These are phyloP conservation scores for Eucalyptus tenuipes DNA, from an alignment of 345 rosid genomes.

Conservation along the genomic window DNA sequence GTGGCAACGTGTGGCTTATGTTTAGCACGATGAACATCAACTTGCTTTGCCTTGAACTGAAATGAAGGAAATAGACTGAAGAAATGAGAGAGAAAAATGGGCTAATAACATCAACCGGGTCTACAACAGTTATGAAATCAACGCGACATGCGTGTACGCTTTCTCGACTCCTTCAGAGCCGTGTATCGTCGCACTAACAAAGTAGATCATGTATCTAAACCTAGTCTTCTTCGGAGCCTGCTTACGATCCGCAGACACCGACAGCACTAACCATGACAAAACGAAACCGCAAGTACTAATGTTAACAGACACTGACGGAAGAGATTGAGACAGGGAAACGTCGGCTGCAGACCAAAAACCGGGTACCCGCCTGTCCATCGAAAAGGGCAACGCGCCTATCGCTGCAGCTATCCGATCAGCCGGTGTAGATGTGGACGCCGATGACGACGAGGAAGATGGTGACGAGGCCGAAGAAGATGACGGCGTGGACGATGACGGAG, in stretches of 20 bases:
- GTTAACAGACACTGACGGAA: background rate
- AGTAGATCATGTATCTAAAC: background rate
- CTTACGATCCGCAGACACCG: background rate
- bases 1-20: background rate
- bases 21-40: background rate
- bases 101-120: background rate
- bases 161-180: background rate
- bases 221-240: background rate
- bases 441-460: slow-evolving; percentile 27
- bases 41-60: background rate
- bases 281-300: background rate
- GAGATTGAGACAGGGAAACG: background rate
- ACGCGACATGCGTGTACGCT: background rate
- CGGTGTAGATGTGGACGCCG: slow-evolving; percentile 19
- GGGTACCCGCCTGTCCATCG: background rate
- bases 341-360: background rate
- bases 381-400: no score
- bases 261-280: background rate
- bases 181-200: background rate
- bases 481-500: slow-evolving; percentile 33
- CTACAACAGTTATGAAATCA: background rate
- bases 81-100: background rate
- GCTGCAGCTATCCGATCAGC: background rate
- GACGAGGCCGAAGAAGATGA: slow-evolving; percentile 25
- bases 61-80: background rate